Evolutionary conservation across 2,329 filamentous ascomycete species (phyloP), one percentile per base, ranked within the genome.

Genomic region (Hypocreales sp.): DNA sequence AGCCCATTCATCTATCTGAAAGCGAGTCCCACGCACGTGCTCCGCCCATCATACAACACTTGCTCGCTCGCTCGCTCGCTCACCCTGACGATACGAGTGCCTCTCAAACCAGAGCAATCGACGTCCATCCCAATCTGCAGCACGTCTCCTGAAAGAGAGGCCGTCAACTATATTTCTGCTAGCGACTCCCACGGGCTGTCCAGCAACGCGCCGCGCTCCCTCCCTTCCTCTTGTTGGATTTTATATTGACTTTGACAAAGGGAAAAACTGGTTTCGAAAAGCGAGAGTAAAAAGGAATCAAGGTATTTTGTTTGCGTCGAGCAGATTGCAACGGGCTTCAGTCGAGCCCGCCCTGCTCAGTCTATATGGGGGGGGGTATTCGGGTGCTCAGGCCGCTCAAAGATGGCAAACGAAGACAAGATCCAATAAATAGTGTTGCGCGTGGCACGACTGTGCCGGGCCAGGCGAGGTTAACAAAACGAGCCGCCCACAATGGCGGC

Each of bases 351-450:
- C 43, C 40, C 43, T 46, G 42, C 37, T 42, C 40, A 43, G 42
- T 52, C 49, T 52, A 52, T 51, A 45, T 28, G 24, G 29, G 34
- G 40, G 45, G 49, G 47, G 21, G 5, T 23, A 15, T 15, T 52
- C 51, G 45, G 39, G 44, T 49, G 45, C 41, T 42, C 40, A 29
- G 38, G 31, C 37, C 37, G 43, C 36, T 41, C 31, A 42, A 36
- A 31, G 22, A 22, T 28, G 24, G 24, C 15, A 24, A 25, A 28
- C 23, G 24, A 33, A 35, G 27, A 26, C 24, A 23, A 35, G 20
- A 30, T 27, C 25, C 27, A 27, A 27, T 24, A 17, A 20, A 26
- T 20, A 19, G 11, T 15, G 16, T 12, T n/a, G 26, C 10, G 21
- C 21, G 13, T 18, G 20, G 26, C 20, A 19, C 15, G 19, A 19